A percentile compares a stretch with the other conserved stretches of the same genome.
phyloP scores from a whole-genome alignment of 1,284 basidiomycete genomes.

The Malassezia nana region DNA sequence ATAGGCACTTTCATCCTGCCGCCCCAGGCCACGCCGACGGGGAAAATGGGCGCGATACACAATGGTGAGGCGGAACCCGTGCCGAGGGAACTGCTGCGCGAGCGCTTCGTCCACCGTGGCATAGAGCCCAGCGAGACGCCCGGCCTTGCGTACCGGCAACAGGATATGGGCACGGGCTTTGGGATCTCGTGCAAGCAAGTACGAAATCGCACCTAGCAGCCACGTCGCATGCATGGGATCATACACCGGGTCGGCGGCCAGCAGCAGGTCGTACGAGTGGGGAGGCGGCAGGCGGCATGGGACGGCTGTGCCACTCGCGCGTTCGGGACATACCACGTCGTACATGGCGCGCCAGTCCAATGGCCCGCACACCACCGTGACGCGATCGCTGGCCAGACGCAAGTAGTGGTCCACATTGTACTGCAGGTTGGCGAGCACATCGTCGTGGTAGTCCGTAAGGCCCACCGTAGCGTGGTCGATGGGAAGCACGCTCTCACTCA shows the following conservation, averaged over 20 bases:
- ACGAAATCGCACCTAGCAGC: slow-evolving; percentile 11
- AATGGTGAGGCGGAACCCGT: slow-evolving; percentile 4
- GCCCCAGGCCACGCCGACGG: slow-evolving; percentile 8
- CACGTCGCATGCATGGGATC: slow-evolving; percentile 15
- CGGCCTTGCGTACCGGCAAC: slow-evolving; percentile 12
- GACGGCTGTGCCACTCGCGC: not conserved
- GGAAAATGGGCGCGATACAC: slow-evolving; percentile 1
- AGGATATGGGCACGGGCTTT: slow-evolving; percentile 16
- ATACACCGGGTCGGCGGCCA: slow-evolving; percentile 15
- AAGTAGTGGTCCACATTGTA: slow-evolving; percentile 15
- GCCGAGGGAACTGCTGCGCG: not conserved
- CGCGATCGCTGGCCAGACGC: not conserved
- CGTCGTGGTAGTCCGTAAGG: slow-evolving; percentile 18
- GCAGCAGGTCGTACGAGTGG: slow-evolving; percentile 6
- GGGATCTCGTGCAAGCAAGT: slow-evolving; percentile 12
- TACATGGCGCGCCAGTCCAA: slow-evolving; percentile 16
- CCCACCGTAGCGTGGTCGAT: not conserved
- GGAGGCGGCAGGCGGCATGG: slow-evolving; percentile 11
- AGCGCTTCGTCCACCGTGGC: slow-evolving; percentile 13
- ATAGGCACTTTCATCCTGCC: slow-evolving; percentile 16
- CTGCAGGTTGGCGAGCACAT: slow-evolving; percentile 13
- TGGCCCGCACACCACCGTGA: slow-evolving; percentile 6
- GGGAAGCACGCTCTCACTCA: not conserved
- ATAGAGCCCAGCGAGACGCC: slow-evolving; percentile 14
- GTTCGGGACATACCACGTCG: slow-evolving; percentile 2